These are phyloP conservation scores for Leishmania aethiopica DNA, from an alignment of 208 protist genomes.

Conservation along the genomic window DNA sequence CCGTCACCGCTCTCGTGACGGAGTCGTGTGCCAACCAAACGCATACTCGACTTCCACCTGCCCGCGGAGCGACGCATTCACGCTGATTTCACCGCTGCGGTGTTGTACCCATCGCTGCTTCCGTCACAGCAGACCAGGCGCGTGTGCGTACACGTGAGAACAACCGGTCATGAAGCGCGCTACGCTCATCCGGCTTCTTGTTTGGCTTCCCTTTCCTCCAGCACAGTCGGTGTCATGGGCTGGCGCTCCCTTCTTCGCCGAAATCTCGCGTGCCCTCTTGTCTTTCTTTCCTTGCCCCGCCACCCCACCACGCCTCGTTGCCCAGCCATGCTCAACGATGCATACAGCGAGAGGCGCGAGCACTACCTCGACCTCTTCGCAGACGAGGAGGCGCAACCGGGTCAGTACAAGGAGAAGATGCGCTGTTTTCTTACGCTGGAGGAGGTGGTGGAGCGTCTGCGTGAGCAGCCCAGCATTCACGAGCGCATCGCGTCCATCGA, in stretches of 20 bases:
- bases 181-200: background rate
- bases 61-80: background rate
- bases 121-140: background rate
- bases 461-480: slow-evolving; percentile 36
- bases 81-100: background rate
- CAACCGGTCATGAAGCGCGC: background rate
- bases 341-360: slow-evolving; percentile 30
- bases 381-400: slow-evolving; percentile 37
- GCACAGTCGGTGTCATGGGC: background rate
- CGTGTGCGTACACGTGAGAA: background rate
- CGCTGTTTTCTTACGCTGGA: slow-evolving; percentile 38
- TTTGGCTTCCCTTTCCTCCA: background rate
- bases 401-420: slow-evolving; percentile 36
- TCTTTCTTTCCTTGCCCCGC: background rate
- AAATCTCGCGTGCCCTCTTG: background rate
- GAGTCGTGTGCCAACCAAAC: background rate
- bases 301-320: background rate
- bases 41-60: background rate
- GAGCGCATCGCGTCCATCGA: slow-evolving; percentile 47
- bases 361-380: slow-evolving; percentile 65
- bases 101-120: background rate
- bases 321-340: slow-evolving; percentile 22
- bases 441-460: slow-evolving; percentile 49
- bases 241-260: background rate
- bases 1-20: background rate